phyloP scores from a whole-genome alignment of 192 early-diverging fungal species.

The Linnemannia schmuckeri region DNA sequence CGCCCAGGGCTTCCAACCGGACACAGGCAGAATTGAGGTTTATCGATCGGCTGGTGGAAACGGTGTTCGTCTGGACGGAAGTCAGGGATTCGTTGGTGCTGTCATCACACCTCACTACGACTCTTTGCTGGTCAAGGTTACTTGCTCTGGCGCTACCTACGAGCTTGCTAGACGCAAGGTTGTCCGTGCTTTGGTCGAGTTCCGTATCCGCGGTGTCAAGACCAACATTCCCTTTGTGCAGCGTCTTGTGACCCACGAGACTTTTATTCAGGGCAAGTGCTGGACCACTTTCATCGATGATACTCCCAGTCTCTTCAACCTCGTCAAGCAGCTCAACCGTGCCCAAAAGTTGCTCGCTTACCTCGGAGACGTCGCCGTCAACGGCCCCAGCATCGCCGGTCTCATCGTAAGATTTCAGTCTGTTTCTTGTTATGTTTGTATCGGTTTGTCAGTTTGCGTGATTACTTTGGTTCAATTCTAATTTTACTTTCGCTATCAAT shows the following conservation, averaged over 20 bases:
- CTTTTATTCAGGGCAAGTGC: constrained; percentile 84
- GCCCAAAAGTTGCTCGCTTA: constrained; percentile 91
- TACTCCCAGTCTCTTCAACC: constrained; percentile 90
- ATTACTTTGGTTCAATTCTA: too few relatives aligned
- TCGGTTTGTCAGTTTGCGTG: too few relatives aligned
- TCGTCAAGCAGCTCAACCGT: constrained; percentile 84
- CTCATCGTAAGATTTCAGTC: constrained; percentile 67
- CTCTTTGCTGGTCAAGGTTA: constrained; percentile 93
- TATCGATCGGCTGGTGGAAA: constrained; percentile 93
- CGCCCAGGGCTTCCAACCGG: constrained; percentile 93
- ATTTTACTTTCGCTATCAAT: background rate
- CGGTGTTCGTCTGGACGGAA: constrained; percentile 89
- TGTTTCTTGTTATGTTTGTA: background rate
- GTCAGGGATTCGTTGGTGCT: constrained; percentile 90
- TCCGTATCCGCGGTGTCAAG: constrained; percentile 96
- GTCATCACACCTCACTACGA: constrained; percentile 97
- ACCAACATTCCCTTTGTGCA: constrained; percentile 97
- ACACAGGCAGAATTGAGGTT: constrained; percentile 95
- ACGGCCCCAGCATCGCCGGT: constrained; percentile 93
- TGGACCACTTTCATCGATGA: constrained; percentile 99
- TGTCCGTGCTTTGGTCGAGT: constrained; percentile 90
- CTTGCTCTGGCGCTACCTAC: constrained; percentile 89
- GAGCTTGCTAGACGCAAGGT: constrained; percentile 92
- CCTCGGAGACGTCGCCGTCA: constrained; percentile 92
- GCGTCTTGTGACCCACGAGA: constrained; percentile 85